Base-by-base conservation (phyloP, 768 basidiomycete genomes). In the Strobilomyces echinocephalus region DNA sequence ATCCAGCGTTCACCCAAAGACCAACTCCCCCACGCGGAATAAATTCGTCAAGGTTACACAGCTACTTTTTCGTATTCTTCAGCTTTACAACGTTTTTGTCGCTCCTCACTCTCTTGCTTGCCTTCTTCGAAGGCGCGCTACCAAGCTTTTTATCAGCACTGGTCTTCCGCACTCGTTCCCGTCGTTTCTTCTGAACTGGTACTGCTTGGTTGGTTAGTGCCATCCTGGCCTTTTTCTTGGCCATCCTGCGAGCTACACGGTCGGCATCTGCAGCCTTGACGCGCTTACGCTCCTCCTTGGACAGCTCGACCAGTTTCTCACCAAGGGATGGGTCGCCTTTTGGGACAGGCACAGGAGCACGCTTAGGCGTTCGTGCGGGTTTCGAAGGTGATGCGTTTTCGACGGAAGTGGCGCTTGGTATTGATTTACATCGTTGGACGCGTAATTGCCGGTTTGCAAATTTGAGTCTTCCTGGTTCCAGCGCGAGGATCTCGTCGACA, bases 371-470 rank as follows among this genome's bases (percentile, higher is more conserved):
- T 5, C 21, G 47, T 14, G 28, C 24, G 9, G 33, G 12, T 49
- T 67, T 57, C 8, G 55, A 33, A 3, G 41, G 33, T 2, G 56
- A 21, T 10, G 48, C 42, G 1, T 20, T 49, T n/a, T 59, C 55
- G 20, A 65, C 59, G n/a, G 69, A 55, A 1, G 66, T 26, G 4
- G 53, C 35, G n/a, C 80, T 75, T 18, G 80, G 73, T 21, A 82
- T 47, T n/a, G 82, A 84, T 68, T 92, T 95, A 75, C 93, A 97
- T 35, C 89, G 82, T 65, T 97, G 89, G 4, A 97, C 83, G 20
- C 95, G 87, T 4, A 97, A 77, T 62, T 87, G 92, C 59, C 93
- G 90, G 69, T 95, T 97, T 16, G 91, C 91, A 64, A 97, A 92
- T 66, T 88, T 92, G 67, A 97, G 82, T 59, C 86, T 88, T 42